These are phyloP conservation scores for Hanseniaspora valbyensis DNA, from an alignment of 805 yeast species.

Conservation along the genomic window DNA sequence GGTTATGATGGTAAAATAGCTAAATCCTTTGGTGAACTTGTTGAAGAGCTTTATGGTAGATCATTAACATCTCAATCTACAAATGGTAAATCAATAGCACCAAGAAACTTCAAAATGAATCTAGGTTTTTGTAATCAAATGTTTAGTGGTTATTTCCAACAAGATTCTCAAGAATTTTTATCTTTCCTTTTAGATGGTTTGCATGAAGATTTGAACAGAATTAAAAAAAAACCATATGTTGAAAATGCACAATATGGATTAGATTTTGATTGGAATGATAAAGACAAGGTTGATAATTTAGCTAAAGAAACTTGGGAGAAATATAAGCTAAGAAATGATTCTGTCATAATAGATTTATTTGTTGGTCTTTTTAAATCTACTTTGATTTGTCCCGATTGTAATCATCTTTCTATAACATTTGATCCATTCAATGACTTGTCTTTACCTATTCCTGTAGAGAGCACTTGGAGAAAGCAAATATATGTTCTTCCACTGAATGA, in stretches of 20 bases:
- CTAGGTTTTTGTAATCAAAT: slow-evolving; percentile 70
- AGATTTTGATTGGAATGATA: slow-evolving; percentile 48
- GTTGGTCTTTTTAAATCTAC: slow-evolving; percentile 88
- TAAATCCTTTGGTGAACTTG: slow-evolving; percentile 52
- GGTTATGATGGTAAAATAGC: slow-evolving; percentile 83
- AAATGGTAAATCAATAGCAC: slow-evolving; percentile 36
- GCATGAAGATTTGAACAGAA: slow-evolving; percentile 85
- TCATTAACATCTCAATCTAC: slow-evolving; percentile 24
- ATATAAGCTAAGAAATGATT: slow-evolving; percentile 71
- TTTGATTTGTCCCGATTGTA: slow-evolving; percentile 74
- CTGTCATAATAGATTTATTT: slow-evolving; percentile 73
- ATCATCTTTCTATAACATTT: slow-evolving; percentile 71
- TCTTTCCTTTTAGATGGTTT: slow-evolving; percentile 82
- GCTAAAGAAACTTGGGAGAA: slow-evolving; percentile 73
- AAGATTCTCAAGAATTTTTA: slow-evolving; percentile 89
- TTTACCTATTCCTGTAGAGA: slow-evolving; percentile 69
- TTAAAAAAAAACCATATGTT: slow-evolving; percentile 68
- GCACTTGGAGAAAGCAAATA: slow-evolving; percentile 59
- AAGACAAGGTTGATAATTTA: slow-evolving; percentile 42
- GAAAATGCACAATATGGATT: slow-evolving; percentile 71
- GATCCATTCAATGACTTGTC: slow-evolving; percentile 91
- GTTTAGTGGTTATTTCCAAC: slow-evolving; percentile 83
- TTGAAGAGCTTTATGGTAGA: slow-evolving; percentile 44
- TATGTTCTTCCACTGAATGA: slow-evolving; percentile 51
- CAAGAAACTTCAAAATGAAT: slow-evolving; percentile 65